Evolutionary conservation across 306 rosid species (phyloP).

Genomic region (Arachis hypogaea): DNA sequence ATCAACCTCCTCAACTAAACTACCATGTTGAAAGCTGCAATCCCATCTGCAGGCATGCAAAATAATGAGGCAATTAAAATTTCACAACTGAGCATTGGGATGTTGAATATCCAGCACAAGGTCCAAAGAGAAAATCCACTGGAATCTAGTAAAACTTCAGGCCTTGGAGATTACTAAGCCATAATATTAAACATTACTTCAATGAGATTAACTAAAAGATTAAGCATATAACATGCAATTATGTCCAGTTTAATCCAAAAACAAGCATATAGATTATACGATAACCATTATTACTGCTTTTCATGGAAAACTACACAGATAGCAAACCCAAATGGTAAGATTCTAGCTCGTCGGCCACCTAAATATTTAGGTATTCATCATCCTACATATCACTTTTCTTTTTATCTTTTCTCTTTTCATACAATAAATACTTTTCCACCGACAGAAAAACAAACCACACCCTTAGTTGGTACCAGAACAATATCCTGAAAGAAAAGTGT

Average conservation of each 20-base stretch:
- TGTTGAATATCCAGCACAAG: background rate
- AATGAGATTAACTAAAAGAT: background rate
- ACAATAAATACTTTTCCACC: background rate
- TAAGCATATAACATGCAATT: constrained; percentile 6
- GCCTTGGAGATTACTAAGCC: constrained; percentile 28
- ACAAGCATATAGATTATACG: background rate
- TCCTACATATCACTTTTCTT: background rate
- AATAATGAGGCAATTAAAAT: constrained; percentile 26
- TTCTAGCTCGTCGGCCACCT: background rate
- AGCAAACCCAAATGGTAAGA: constrained; percentile 4
- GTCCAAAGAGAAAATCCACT: background rate
- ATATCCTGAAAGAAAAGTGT: background rate
- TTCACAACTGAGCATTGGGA: background rate
- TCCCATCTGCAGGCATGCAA: constrained; percentile 83
- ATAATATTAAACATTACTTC: background rate
- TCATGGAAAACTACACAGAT: background rate
- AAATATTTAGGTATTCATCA: constrained; percentile 1
- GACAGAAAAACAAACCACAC: background rate
- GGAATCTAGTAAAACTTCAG: constrained; percentile 20
- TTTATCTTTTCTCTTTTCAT: background rate
- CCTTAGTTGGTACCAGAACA: background rate
- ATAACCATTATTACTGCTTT: constrained; percentile 17
- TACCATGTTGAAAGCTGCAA: constrained; percentile 88
- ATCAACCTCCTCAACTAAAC: constrained; percentile 98
- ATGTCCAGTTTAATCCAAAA: constrained; percentile 7